Evolutionary conservation across 2,329 filamentous ascomycete genomes (phyloP), one percentile per base, ranked within the genome.

Genomic region (Fusarium nanum): DNA sequence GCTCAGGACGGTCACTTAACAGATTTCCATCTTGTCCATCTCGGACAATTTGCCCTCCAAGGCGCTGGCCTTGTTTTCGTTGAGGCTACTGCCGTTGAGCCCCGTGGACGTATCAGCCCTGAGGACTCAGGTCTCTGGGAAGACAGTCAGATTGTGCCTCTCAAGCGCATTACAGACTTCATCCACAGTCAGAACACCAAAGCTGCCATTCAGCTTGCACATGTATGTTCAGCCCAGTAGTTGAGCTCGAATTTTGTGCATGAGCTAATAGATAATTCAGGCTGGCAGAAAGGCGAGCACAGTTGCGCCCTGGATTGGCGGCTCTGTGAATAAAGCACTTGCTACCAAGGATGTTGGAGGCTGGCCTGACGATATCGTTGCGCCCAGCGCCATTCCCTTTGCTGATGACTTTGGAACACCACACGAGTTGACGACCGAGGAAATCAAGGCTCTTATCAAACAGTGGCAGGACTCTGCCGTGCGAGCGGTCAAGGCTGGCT

Each of bases 71-170:
- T 97, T 20, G 83, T 91, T 50, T 88, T 94, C 64, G 84, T 94
- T 60, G 94, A 97, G 82, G 93, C 94, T 27, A 94, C 92, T 1
- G 84, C 89, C 32, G 92, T 97, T 1, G 84, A 88, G 12, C 81
- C 92, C 8, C 89, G 94, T 72, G 94, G 94, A 28, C 88, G 94
- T 58, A 97, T 97, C 82, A 92, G 92, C 1, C 93, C 93, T 2
- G 85, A 94, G 78, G 92, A 95, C 77, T 81, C 83, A 14, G 93
- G 94, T 1, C 81, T 98, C 10, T 98, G 94, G 94, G 85, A 91
- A 67, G 94, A 97, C 78, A 89, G 86, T 34, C 94, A 98, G 78
- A 91, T 94, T 64, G 90, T 86, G 68, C 89, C 90, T 0, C 81
- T 97, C 61, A 87, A 86, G 76, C 86, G 87, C 63, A 86, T 95